phyloP scores from a whole-genome alignment of 805 yeast species.

The Candida yuanshanica region DNA sequence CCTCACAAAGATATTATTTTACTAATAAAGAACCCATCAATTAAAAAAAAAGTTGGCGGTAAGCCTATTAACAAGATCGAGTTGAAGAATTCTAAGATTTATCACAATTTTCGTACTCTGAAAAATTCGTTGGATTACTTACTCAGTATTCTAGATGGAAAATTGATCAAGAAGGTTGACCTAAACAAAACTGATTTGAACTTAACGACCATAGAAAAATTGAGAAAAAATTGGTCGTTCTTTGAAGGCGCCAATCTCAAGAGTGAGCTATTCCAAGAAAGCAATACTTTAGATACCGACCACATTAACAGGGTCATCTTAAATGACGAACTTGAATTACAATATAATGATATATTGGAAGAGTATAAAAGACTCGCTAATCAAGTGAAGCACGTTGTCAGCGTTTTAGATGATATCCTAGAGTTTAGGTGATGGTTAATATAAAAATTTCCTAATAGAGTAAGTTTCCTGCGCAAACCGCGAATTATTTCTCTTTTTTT shows the following conservation, averaged over 20 bases:
- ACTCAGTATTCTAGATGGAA: slow-evolving; percentile 11
- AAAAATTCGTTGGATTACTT: slow-evolving; percentile 34
- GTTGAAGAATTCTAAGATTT: slow-evolving; percentile 16
- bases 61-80: slow-evolving; percentile 16
- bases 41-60: slow-evolving; percentile 1
- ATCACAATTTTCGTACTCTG: slow-evolving; percentile 33
- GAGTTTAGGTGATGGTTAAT: slow-evolving; percentile 1
- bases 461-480: background rate
- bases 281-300: slow-evolving; percentile 6
- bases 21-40: slow-evolving; percentile 1
- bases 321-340: slow-evolving; percentile 13
- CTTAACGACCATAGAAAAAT: slow-evolving; percentile 25
- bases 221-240: slow-evolving; percentile 34
- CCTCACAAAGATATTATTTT: slow-evolving; percentile 17
- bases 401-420: slow-evolving; percentile 4
- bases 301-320: slow-evolving; percentile 16
- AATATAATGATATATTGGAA: slow-evolving; percentile 10
- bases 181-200: slow-evolving; percentile 23
- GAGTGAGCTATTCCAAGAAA: slow-evolving; percentile 10
- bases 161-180: slow-evolving; percentile 16
- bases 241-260: slow-evolving; percentile 29
- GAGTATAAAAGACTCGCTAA: slow-evolving; percentile 6
- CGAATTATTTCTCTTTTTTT: background rate
- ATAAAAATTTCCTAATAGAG: background rate
- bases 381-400: slow-evolving; percentile 2